A percentile compares a stretch with the other conserved stretches of the same genome.
Conservation (phyloP, 305 asterid genomes). For the Fraxinus greggii region DNA sequence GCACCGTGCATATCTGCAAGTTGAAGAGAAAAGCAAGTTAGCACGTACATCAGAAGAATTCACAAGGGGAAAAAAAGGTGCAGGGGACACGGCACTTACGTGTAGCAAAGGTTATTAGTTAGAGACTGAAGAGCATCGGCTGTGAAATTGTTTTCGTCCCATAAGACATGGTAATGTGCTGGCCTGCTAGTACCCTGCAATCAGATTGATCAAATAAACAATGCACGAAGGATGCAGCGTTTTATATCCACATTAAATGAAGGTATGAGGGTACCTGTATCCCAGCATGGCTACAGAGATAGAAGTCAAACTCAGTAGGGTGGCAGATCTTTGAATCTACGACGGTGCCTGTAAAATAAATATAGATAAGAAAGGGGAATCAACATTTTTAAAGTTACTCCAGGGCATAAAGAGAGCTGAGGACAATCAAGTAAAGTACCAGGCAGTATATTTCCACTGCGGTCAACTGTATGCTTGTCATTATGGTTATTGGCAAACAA, state of each 20-base stretch:
- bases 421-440: conserved; percentile 27
- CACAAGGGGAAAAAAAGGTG: background rate
- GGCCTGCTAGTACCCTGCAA: conserved; percentile 89
- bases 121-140: conserved; percentile 81
- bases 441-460: conserved; percentile 85
- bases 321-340: conserved; percentile 95
- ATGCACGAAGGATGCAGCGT: background rate
- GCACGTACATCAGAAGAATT: conserved; percentile 1
- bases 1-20: conserved; percentile 85
- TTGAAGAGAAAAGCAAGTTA: background rate
- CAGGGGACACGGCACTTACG: conserved; percentile 41
- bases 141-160: conserved; percentile 82
- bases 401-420: background rate
- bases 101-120: conserved; percentile 85
- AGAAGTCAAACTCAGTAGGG: conserved; percentile 94
- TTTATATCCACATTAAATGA: background rate
- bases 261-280: conserved; percentile 55
- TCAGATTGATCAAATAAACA: background rate
- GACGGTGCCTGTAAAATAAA: conserved; percentile 64
- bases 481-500: conserved; percentile 72
- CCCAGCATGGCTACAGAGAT: conserved; percentile 98
- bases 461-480: conserved; percentile 61
- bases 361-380: background rate
- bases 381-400: background rate
- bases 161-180: conserved; percentile 87